These are phyloP conservation scores for Aurinia saxatilis DNA, from an alignment of 345 rosid species.

Conservation along the genomic window DNA sequence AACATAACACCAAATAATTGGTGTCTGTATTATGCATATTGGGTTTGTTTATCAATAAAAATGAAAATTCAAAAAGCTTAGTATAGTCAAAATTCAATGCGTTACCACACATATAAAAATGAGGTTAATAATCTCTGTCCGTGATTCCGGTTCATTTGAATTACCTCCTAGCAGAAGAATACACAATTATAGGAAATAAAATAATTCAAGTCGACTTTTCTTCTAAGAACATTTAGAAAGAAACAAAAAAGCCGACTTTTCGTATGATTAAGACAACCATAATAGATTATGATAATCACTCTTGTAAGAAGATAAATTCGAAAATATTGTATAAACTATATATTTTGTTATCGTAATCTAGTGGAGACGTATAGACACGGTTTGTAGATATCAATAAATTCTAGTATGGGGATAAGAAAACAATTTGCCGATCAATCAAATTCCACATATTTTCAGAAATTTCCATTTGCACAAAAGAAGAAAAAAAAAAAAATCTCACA, in stretches of 20 bases:
- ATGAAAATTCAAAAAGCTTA: neutral
- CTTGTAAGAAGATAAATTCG: neutral
- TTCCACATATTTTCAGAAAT: neutral
- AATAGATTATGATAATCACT: neutral
- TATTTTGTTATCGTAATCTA: neutral
- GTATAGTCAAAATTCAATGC: neutral
- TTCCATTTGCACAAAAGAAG: too few species aligned
- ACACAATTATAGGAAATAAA: neutral
- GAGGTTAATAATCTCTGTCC: neutral
- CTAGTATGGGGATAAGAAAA: neutral
- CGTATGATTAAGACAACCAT: constrained; percentile 19
- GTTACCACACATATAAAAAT: neutral
- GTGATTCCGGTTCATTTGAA: constrained; percentile 21
- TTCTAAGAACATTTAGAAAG: neutral
- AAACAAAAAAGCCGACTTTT: neutral
- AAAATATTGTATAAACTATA: neutral
- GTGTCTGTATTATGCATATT: too few species aligned
- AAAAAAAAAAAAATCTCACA: neutral
- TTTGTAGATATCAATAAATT: constrained; percentile 4
- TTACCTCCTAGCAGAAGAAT: constrained; percentile 8
- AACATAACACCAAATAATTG: too few species aligned
- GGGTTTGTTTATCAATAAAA: neutral
- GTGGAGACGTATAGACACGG: neutral
- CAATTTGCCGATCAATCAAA: neutral
- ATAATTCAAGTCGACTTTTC: constrained; percentile 16